These are phyloP conservation scores for Allantophomopsis lycopodina DNA, from an alignment of 2,329 filamentous ascomycete species.

Conservation along the genomic window DNA sequence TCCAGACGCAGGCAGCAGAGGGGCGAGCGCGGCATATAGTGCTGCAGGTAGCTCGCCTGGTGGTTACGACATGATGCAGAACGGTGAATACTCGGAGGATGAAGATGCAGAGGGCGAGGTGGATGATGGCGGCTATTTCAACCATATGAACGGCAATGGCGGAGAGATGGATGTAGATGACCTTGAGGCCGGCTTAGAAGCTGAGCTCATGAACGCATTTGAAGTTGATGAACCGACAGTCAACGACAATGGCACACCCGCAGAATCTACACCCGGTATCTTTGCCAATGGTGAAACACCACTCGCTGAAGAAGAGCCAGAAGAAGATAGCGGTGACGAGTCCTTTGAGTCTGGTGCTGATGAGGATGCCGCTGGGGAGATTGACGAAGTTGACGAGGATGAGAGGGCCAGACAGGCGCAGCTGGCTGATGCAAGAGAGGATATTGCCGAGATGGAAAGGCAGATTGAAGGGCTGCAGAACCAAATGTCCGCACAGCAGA, in stretches of 20 bases:
- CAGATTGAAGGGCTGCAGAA: conserved; percentile 28
- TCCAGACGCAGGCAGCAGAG: conserved; percentile 14
- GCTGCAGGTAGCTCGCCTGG: conserved; percentile 10
- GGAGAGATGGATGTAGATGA: conserved; percentile 21
- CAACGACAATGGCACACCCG: conserved; percentile 17
- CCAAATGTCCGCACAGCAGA: conserved; percentile 27
- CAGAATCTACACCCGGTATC: conserved; percentile 9
- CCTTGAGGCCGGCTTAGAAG: conserved; percentile 20
- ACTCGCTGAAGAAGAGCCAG: conserved; percentile 4
- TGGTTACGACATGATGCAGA: conserved; percentile 17
- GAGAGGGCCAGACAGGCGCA: conserved; percentile 31
- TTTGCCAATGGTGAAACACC: conserved; percentile 13
- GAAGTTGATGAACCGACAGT: conserved; percentile 17
- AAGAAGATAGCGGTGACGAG: conserved; percentile 22
- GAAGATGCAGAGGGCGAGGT: conserved; percentile 22
- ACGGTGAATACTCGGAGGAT: conserved; percentile 21
- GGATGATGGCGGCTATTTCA: conserved; percentile 22
- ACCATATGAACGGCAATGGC: conserved; percentile 7
- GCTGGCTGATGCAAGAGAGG: conserved; percentile 30
- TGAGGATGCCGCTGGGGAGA: conserved; percentile 29
- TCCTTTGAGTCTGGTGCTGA: conserved; percentile 27
- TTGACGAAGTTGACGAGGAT: conserved; percentile 34
- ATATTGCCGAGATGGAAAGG: conserved; percentile 38
- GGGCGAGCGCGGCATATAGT: conserved; percentile 11
- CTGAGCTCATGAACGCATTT: conserved; percentile 15